These are phyloP conservation scores for Boletus tylopilopsis DNA, from an alignment of 768 basidiomycete genomes.

Conservation along the genomic window DNA sequence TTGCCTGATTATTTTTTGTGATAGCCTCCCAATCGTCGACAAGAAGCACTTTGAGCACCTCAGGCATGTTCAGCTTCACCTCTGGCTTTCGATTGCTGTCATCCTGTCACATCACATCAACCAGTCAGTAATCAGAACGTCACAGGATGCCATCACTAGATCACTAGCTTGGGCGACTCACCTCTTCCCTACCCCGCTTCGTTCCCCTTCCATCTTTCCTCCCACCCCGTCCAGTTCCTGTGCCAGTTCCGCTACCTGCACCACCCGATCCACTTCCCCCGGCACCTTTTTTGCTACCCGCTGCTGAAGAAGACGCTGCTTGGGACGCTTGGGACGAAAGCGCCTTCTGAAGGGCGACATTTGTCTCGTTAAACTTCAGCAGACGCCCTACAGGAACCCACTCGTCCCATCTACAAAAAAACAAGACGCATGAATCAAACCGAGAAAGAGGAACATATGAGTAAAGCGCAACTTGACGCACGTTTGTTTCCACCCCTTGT, in stretches of 20 bases:
- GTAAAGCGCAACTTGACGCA: constrained; percentile 35
- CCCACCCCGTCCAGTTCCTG: constrained; percentile 29
- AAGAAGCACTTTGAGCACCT: constrained; percentile 80
- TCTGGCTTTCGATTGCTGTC: constrained; percentile 79
- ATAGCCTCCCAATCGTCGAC: constrained; percentile 99
- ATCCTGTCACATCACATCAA: constrained; percentile 42
- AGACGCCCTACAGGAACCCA: constrained; percentile 85
- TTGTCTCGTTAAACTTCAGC: constrained; percentile 80
- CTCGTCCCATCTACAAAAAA: constrained; percentile 7
- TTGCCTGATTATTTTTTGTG: constrained; percentile 89
- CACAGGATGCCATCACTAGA: no score
- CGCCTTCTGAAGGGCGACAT: constrained; percentile 71
- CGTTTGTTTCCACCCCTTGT: constrained; percentile 99
- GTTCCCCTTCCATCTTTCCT: constrained; percentile 66
- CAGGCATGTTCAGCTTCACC: constrained; percentile 87
- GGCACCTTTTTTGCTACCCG: constrained; percentile 26
- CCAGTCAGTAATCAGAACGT: background rate
- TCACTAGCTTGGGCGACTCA: constrained; percentile 28
- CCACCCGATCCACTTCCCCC: constrained; percentile 26
- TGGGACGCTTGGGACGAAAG: constrained; percentile 48
- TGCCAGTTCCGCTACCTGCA: constrained; percentile 20
- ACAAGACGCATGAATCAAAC: background rate
- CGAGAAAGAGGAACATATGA: background rate
- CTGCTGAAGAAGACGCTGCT: constrained; percentile 35
- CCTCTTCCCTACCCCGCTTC: constrained; percentile 74